These are phyloP conservation scores for Didymella segeticola DNA, from an alignment of 2,329 filamentous ascomycete genomes.

Conservation along the genomic window DNA sequence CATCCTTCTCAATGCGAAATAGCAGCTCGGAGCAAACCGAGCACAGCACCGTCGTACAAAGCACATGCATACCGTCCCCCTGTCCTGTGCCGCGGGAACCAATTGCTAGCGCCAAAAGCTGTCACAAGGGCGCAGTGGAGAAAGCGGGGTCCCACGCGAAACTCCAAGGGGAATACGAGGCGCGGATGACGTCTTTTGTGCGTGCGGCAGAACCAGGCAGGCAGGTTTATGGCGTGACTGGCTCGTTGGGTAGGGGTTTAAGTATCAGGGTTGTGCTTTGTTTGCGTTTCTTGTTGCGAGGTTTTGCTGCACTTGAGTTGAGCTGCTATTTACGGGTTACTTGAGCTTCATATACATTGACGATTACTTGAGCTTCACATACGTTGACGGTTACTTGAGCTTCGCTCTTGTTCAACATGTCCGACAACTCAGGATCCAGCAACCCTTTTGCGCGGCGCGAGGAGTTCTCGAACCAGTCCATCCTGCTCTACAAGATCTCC, in stretches of 20 bases:
- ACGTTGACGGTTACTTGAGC: no score
- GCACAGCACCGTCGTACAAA: no score
- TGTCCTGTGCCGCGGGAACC: not conserved
- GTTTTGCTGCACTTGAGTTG: no score
- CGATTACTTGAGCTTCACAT: no score
- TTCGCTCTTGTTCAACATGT: no score
- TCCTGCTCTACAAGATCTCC: slow-evolving; percentile 77
- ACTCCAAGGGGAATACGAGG: slow-evolving; percentile 9
- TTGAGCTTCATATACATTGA: no score
- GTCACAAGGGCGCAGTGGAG: slow-evolving; percentile 9
- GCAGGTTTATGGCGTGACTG: slow-evolving; percentile 17
- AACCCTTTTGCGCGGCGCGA: slow-evolving; percentile 81
- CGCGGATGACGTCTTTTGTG: slow-evolving; percentile 14
- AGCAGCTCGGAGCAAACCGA: no score
- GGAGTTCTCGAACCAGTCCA: slow-evolving; percentile 64
- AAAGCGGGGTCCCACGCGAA: slow-evolving; percentile 13
- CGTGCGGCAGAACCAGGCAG: no score
- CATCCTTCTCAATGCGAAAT: no score
- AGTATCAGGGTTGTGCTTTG: slow-evolving; percentile 2
- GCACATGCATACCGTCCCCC: no score
- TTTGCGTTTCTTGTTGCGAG: not conserved
- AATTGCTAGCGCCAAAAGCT: slow-evolving; percentile 3
- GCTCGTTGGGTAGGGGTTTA: no score
- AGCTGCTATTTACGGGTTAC: no score
- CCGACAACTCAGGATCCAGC: slow-evolving; percentile 49